Evolutionary conservation across 75 land plant species (phyloP).

Genomic region (Larix kaempferi): DNA sequence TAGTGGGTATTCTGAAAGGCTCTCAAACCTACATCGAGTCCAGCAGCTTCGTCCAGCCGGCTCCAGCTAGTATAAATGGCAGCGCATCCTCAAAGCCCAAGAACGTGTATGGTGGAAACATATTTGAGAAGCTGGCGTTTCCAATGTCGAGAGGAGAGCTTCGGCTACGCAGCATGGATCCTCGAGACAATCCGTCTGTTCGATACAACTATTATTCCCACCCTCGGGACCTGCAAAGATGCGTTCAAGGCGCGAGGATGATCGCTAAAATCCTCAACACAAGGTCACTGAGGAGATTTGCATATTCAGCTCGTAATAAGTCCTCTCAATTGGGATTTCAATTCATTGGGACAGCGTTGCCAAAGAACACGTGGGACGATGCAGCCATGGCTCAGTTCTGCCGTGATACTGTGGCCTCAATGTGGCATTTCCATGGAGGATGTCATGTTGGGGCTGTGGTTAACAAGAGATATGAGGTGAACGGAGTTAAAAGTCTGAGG

Average conservation of each 20-base stretch:
- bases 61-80: not conserved
- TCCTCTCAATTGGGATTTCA: not conserved
- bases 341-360: slow-evolving; percentile 18
- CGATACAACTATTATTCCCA: slow-evolving; percentile 88
- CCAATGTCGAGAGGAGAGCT: slow-evolving; percentile 70
- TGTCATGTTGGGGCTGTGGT: slow-evolving; percentile 49
- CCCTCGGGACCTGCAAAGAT: slow-evolving; percentile 49
- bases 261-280: slow-evolving; percentile 47
- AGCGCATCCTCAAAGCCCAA: not conserved
- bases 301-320: slow-evolving; percentile 17
- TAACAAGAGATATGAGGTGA: slow-evolving; percentile 32
- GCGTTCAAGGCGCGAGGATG: slow-evolving; percentile 50
- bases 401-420: slow-evolving; percentile 44
- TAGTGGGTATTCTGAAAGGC: slow-evolving; percentile 55
- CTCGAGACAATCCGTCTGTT: slow-evolving; percentile 68
- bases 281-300: slow-evolving; percentile 27
- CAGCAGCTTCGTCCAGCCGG: slow-evolving; percentile 35
- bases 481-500: slow-evolving; percentile 52
- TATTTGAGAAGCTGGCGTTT: slow-evolving; percentile 67
- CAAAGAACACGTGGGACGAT: slow-evolving; percentile 18
- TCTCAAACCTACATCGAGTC: slow-evolving; percentile 60
- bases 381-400: slow-evolving; percentile 48
- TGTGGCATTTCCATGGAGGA: slow-evolving; percentile 80
- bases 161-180: slow-evolving; percentile 48
- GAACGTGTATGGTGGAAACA: not conserved